Conservation (phyloP, 2,329 filamentous ascomycete genomes). For the Exophiala viscosa region DNA sequence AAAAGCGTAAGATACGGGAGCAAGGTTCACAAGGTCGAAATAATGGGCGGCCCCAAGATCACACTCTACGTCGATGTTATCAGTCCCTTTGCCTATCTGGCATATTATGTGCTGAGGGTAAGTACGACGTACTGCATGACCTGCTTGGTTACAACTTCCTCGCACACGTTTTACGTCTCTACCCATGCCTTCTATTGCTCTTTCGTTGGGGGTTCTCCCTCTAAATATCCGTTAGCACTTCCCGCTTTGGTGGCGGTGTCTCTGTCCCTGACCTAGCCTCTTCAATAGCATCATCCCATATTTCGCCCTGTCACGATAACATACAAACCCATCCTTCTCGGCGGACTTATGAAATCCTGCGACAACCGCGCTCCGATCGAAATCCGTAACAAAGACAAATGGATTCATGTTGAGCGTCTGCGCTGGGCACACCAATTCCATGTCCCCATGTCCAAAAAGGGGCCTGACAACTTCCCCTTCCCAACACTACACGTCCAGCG, state of each 20-base stretch:
- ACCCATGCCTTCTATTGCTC: neutral
- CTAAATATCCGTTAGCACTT: neutral
- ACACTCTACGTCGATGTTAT: slow-evolving; percentile 59
- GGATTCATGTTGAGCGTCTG: slow-evolving; percentile 51
- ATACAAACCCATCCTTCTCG: slow-evolving; percentile 58
- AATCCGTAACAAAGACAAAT: slow-evolving; percentile 60
- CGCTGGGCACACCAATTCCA: slow-evolving; percentile 54
- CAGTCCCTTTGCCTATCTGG: slow-evolving; percentile 59
- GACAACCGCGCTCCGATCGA: slow-evolving; percentile 53
- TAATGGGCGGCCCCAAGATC: slow-evolving; percentile 50
- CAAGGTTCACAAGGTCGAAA: neutral
- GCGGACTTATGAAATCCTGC: slow-evolving; percentile 56
- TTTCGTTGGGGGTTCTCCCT: neutral
- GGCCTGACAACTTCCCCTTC: slow-evolving; percentile 52
- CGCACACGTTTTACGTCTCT: neutral
- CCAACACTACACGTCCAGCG: slow-evolving; percentile 52
- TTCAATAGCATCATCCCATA: slow-evolving; percentile 46
- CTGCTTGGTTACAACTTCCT: neutral
- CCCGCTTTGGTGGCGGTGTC: neutral
- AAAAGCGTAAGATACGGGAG: neutral
- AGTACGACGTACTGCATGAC: slow-evolving; percentile 24
- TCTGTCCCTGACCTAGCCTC: too few species aligned
- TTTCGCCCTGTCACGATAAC: slow-evolving; percentile 54
- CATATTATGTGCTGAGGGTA: slow-evolving; percentile 55
- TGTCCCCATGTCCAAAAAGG: slow-evolving; percentile 47